phyloP scores from a whole-genome alignment of 192 early-diverging fungal genomes.

The Podila minutissima region DNA sequence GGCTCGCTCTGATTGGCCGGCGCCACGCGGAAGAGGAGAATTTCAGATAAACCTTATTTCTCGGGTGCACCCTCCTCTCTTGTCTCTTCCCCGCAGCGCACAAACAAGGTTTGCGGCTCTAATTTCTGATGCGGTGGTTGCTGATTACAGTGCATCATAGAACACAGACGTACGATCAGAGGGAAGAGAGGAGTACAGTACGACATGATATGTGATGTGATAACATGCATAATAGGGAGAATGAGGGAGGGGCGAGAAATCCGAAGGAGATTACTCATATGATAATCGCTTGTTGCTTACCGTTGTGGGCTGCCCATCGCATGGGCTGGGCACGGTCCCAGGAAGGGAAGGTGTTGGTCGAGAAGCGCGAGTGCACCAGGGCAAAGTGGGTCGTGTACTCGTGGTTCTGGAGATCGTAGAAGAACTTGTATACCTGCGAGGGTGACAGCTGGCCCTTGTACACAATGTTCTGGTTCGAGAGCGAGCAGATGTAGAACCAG shows the following conservation, averaged over 20 bases:
- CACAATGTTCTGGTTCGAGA: constrained; percentile 91
- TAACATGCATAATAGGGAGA: neutral
- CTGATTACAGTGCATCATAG: neutral
- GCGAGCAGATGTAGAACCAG: constrained; percentile 98
- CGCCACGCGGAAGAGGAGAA: constrained; percentile 28
- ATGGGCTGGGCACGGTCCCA: constrained; percentile 99
- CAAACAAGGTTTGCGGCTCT: constrained; percentile 6
- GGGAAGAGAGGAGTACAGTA: neutral
- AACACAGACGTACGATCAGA: neutral
- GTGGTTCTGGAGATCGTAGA: constrained; percentile 86
- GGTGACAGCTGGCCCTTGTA: constrained; percentile 98
- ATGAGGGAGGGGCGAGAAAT: neutral
- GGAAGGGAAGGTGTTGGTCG: constrained; percentile 98
- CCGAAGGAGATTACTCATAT: constrained; percentile 22
- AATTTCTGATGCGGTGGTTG: neutral
- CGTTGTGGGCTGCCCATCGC: constrained; percentile 98
- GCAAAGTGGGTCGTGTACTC: constrained; percentile 92
- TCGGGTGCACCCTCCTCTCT: neutral
- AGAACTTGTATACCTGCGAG: constrained; percentile 94
- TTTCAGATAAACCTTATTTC: constrained; percentile 41
- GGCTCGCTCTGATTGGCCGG: constrained; percentile 30
- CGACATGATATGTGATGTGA: neutral
- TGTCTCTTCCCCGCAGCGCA: neutral
- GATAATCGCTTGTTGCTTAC: constrained; percentile 56
- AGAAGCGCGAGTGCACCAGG: constrained; percentile 98